Base-by-base conservation (phyloP, 306 rosid genomes). In the Dalbergia oliveri region DNA sequence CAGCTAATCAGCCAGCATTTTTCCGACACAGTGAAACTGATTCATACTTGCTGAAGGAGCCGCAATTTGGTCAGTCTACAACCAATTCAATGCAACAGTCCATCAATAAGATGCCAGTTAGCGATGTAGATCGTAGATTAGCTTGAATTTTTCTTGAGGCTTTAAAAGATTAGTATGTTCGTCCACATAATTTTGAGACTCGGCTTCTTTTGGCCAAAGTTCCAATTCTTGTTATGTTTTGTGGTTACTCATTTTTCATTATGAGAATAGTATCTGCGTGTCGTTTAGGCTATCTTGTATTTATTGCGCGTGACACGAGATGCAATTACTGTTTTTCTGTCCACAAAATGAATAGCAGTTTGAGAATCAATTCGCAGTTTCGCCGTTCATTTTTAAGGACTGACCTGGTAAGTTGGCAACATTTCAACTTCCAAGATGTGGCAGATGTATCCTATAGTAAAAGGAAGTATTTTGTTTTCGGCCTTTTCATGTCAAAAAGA, bases 1-100 rank as follows among this genome's bases (percentile, higher is more conserved):
- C 35, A n/a, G 85, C 88, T 51, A 57, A 50, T 7, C 37, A 53
- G 34, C 86, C 86, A 41, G 83, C 85, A 41, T 72, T 49, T 78
- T 72, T 41, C 41, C 2, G 71, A 34, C 21, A 56, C 3, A 54
- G 71, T 56, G 56, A 69, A 77, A 81, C 85, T 56, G 51, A 54
- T 69, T 34, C 64, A 6, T 41, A 51, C 80, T 65, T 59, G 74
- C 77, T 35, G 4, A 69, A 62, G 35, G 72, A 18, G 4, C 53
- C 59, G 26, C 53, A 75, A 68, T 18, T 53, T 11, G 66, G 26
- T 69, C 62, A 69, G 69, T 68, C 82, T 45, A 21, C 79, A 50
- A 66, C 16, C 67, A 23, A 44, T n/a, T 66, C 78, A n/a, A 9
- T n/a, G 13, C n/a, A 66, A 73, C 12, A 19, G 13, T 66, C 79